Conservation (phyloP, 192 early-diverging fungal species). For the Linnemannia elongata region DNA sequence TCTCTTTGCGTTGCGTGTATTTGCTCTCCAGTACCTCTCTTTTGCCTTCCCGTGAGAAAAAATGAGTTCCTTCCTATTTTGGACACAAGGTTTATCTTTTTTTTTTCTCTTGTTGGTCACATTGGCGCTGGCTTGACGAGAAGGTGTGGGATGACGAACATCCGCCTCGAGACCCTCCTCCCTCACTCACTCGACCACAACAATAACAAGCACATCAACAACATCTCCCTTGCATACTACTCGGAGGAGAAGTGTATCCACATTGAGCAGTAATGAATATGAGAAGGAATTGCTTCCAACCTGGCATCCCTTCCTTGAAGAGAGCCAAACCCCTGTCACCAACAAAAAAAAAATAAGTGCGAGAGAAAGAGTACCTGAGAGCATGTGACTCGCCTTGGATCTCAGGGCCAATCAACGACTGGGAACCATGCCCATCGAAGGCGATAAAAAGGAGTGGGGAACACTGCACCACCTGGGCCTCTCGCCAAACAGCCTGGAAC, state of each 20-base stretch:
- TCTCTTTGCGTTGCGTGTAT: neutral
- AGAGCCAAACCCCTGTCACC: neutral
- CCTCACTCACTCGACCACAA: neutral
- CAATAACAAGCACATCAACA: neutral
- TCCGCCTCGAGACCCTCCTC: neutral
- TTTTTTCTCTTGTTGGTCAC: neutral
- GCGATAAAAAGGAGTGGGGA: neutral
- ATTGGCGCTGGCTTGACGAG: neutral
- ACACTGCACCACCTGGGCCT: neutral
- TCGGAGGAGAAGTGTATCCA: neutral
- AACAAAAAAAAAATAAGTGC: neutral
- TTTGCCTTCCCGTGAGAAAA: constrained; percentile 36
- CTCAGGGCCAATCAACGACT: neutral
- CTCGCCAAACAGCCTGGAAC: neutral
- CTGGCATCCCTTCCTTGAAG: neutral
- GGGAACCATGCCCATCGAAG: neutral
- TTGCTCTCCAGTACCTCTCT: constrained; percentile 1
- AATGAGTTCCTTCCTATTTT: constrained; percentile 34
- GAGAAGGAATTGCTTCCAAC: neutral
- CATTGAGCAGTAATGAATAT: neutral
- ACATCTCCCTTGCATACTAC: neutral
- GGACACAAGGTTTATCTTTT: constrained; percentile 1
- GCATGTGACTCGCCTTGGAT: neutral
- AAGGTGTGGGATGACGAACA: neutral
- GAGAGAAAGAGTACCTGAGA: neutral